These are phyloP conservation scores for Pyrenula aspistea DNA, from an alignment of 495 filamentous ascomycete genomes.

Conservation along the genomic window DNA sequence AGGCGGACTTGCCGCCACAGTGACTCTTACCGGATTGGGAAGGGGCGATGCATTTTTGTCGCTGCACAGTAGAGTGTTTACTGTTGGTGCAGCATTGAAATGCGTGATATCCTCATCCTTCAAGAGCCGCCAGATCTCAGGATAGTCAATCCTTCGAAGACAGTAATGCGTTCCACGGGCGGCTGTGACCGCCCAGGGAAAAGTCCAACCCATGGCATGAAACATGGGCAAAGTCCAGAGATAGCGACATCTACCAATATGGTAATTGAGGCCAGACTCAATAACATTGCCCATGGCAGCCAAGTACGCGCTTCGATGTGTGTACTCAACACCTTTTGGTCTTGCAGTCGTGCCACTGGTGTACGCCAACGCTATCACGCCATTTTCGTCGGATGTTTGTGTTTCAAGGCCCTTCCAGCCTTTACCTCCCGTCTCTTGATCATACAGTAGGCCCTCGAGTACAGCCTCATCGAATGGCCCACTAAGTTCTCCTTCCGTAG, in stretches of 20 bases:
- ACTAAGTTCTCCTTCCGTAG: conserved; percentile 54
- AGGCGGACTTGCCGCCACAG: conserved; percentile 85
- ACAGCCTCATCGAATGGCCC: conserved; percentile 81
- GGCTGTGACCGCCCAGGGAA: conserved; percentile 81
- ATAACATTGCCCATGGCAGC: conserved; percentile 76
- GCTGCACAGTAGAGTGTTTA: conserved; percentile 85
- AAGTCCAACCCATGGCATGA: conserved; percentile 82
- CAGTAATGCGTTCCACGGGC: conserved; percentile 92
- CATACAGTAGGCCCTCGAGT: conserved; percentile 63
- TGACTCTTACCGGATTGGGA: conserved; percentile 65
- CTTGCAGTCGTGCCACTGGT: conserved; percentile 87
- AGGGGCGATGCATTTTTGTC: conserved; percentile 57
- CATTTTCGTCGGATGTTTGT: conserved; percentile 62
- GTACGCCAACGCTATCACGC: conserved; percentile 73
- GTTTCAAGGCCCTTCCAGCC: conserved; percentile 71
- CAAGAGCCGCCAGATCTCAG: conserved; percentile 77
- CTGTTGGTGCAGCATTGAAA: conserved; percentile 92
- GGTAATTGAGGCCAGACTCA: conserved; percentile 71
- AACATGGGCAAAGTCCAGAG: conserved; percentile 96
- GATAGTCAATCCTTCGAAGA: conserved; percentile 88
- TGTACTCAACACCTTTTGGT: conserved; percentile 91
- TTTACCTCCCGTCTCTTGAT: conserved; percentile 42
- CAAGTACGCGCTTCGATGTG: conserved; percentile 76
- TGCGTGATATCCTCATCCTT: conserved; percentile 81
- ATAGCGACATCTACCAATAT: conserved; percentile 59